Conservation (phyloP, 2,329 filamentous ascomycete species). For the Colletotrichum sp. region DNA sequence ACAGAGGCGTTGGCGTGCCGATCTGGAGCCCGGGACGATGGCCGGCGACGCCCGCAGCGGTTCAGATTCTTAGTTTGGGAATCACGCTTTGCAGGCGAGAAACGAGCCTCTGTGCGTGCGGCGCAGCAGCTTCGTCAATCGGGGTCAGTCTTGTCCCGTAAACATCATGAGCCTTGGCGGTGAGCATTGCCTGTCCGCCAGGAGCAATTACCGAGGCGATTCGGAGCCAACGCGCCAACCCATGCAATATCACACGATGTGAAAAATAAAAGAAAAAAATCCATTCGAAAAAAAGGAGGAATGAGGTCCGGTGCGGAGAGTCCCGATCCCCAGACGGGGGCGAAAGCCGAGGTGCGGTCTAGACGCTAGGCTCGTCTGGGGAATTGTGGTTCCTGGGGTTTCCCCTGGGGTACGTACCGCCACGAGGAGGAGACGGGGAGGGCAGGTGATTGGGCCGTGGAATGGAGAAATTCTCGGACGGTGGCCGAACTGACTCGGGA, state of each 20-base stretch:
- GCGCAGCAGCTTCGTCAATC: background rate
- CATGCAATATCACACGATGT: background rate
- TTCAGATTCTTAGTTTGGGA: background rate
- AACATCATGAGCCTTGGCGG: rapidly evolving
- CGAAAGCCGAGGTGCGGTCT: slow-evolving; percentile 7
- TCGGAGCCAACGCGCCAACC: background rate
- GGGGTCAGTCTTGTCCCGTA: background rate
- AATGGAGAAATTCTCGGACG: slow-evolving; percentile 18
- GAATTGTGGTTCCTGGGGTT: slow-evolving; percentile 9
- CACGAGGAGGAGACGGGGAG: background rate
- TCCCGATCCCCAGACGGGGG: slow-evolving; percentile 17
- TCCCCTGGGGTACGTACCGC: background rate
- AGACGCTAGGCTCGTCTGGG: slow-evolving; percentile 15
- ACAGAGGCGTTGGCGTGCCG: background rate
- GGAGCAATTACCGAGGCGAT: background rate
- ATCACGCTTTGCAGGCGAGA: background rate
- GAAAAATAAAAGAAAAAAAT: background rate
- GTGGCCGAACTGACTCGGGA: slow-evolving; percentile 13
- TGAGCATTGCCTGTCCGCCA: background rate
- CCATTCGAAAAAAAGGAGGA: background rate
- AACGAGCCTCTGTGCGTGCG: background rate
- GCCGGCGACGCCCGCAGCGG: background rate
- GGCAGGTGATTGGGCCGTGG: background rate
- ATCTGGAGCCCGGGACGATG: background rate
- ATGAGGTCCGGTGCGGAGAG: background rate